phyloP scores from a whole-genome alignment of 805 yeast genomes.

The Kuraishia piskuri region DNA sequence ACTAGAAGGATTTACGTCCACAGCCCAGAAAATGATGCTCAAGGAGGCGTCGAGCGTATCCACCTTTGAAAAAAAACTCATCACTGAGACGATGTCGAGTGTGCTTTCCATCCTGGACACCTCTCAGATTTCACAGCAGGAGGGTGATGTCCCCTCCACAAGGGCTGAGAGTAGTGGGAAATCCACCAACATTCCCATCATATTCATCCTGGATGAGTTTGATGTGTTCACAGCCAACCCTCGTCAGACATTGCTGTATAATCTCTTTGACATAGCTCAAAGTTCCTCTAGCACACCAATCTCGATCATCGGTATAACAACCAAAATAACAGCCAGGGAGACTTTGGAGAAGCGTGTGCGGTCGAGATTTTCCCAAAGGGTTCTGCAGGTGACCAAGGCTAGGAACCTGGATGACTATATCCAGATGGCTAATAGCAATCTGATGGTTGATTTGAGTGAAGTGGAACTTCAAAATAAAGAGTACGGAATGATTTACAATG shows the following conservation, averaged over 20 bases:
- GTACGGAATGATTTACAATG: constrained; percentile 21
- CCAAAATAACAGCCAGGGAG: constrained; percentile 70
- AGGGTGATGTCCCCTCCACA: constrained; percentile 10
- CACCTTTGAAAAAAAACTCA: constrained; percentile 39
- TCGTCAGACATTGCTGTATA: constrained; percentile 80
- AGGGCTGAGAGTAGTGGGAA: constrained; percentile 15
- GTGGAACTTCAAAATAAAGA: constrained; percentile 8
- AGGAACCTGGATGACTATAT: constrained; percentile 39
- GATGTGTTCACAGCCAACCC: constrained; percentile 65
- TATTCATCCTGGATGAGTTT: constrained; percentile 79
- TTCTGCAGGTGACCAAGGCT: constrained; percentile 51
- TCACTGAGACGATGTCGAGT: constrained; percentile 53
- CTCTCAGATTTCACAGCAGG: constrained; percentile 12
- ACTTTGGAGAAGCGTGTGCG: constrained; percentile 85
- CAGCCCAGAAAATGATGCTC: constrained; percentile 2
- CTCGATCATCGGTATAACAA: constrained; percentile 72
- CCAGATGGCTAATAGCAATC: constrained; percentile 31
- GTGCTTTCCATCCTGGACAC: constrained; percentile 46
- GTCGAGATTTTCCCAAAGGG: constrained; percentile 78
- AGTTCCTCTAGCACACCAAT: constrained; percentile 54
- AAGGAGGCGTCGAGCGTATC: constrained; percentile 3
- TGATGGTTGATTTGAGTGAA: constrained; percentile 20
- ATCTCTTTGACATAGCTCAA: constrained; percentile 82
- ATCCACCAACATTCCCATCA: constrained; percentile 38
- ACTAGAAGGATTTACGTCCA: constrained; percentile 2